Evolutionary conservation across 768 basidiomycete genomes (phyloP).

Genomic region (Lactarius trivialis): DNA sequence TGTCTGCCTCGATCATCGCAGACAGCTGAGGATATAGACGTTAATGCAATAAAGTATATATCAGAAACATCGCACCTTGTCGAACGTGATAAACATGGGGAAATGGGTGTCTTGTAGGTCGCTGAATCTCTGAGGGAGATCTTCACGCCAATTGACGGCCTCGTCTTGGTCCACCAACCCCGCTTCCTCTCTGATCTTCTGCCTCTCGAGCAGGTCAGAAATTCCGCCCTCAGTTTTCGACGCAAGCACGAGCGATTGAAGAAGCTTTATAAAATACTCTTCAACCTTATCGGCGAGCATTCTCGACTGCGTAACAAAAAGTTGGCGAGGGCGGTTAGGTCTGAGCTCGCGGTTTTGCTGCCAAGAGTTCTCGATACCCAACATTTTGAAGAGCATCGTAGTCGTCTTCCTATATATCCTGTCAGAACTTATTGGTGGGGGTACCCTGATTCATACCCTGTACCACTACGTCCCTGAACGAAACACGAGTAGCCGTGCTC

Average conservation of each 20-base stretch:
- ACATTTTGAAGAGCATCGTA: slow-evolving; percentile 73
- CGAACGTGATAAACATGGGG: slow-evolving; percentile 64
- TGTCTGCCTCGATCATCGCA: slow-evolving; percentile 44
- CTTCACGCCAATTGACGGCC: slow-evolving; percentile 34
- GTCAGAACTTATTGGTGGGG: not conserved
- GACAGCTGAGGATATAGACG: slow-evolving; percentile 35
- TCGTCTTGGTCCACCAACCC: slow-evolving; percentile 41
- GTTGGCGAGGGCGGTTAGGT: slow-evolving; percentile 42
- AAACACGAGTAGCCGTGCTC: slow-evolving; percentile 19
- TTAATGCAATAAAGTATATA: not conserved
- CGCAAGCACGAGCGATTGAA: slow-evolving; percentile 38
- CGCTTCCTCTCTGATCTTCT: slow-evolving; percentile 21
- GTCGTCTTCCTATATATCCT: slow-evolving; percentile 56
- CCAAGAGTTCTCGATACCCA: slow-evolving; percentile 54
- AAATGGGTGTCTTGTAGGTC: slow-evolving; percentile 56
- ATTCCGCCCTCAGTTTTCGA: slow-evolving; percentile 37
- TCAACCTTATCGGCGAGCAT: slow-evolving; percentile 63
- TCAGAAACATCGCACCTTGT: slow-evolving; percentile 38
- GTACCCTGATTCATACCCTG: slow-evolving; percentile 42
- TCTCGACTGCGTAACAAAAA: slow-evolving; percentile 71
- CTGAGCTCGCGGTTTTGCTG: slow-evolving; percentile 35
- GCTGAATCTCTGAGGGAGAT: slow-evolving; percentile 49
- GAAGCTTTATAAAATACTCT: slow-evolving; percentile 53
- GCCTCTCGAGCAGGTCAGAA: slow-evolving; percentile 24
- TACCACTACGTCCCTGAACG: slow-evolving; percentile 52